Conservation (phyloP, 2,329 filamentous ascomycete species). For the Ascochyta koolunga region DNA sequence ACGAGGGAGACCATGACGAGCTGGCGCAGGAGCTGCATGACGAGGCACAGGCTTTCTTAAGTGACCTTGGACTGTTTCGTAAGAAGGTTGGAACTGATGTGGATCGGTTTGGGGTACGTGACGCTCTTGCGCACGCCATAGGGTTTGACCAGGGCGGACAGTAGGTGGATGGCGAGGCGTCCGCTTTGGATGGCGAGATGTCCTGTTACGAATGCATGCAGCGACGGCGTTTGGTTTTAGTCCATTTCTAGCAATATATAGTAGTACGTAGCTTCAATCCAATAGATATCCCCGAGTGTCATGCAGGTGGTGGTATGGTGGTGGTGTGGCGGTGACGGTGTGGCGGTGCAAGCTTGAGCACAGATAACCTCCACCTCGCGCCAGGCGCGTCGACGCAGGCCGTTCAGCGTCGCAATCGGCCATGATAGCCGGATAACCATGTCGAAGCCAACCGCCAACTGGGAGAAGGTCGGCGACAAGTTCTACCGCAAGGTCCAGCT, state of each 20-base stretch:
- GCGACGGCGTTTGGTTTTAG: slow-evolving; percentile 36
- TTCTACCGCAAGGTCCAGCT: slow-evolving; percentile 96
- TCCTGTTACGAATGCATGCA: slow-evolving; percentile 38
- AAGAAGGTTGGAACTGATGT: slow-evolving; percentile 87
- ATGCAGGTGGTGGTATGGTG: slow-evolving; percentile 1
- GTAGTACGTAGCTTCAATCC: slow-evolving; percentile 11
- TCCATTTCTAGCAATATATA: slow-evolving; percentile 3
- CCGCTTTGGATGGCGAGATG: neutral
- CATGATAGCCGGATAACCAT: slow-evolving; percentile 34
- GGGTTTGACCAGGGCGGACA: slow-evolving; percentile 11
- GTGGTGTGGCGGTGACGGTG: slow-evolving; percentile 3
- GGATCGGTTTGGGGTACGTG: slow-evolving; percentile 59
- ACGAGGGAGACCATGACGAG: slow-evolving; percentile 63
- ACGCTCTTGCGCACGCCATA: slow-evolving; percentile 26
- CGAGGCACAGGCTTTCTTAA: slow-evolving; percentile 83
- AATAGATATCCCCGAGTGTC: neutral
- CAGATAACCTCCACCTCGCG: slow-evolving; percentile 18
- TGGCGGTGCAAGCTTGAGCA: slow-evolving; percentile 12
- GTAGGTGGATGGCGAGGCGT: neutral
- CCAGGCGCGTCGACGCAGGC: slow-evolving; percentile 7
- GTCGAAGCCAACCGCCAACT: slow-evolving; percentile 78
- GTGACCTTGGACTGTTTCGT: slow-evolving; percentile 79
- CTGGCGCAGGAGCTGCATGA: slow-evolving; percentile 72
- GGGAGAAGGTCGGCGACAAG: slow-evolving; percentile 90
- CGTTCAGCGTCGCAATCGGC: neutral